Conservation (phyloP, 495 filamentous ascomycete genomes). For the Tricharina praecox region DNA sequence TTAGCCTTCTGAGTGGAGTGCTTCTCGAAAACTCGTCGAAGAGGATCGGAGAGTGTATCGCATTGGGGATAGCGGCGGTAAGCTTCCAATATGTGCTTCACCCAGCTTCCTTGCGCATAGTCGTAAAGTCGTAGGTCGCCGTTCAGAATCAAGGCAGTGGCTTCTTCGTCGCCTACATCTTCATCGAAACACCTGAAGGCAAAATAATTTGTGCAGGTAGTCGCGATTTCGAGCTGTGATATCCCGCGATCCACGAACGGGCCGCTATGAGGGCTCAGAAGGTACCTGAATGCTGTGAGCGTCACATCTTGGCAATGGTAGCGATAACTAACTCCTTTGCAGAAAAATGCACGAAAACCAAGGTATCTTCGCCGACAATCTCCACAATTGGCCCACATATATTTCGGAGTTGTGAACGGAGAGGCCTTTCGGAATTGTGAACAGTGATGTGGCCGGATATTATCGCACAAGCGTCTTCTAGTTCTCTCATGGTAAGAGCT, state of each 20-base stretch:
- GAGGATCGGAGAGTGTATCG: background rate
- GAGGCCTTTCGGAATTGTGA: constrained; percentile 6
- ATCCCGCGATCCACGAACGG: constrained; percentile 10
- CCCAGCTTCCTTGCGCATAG: background rate
- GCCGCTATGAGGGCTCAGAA: constrained; percentile 12
- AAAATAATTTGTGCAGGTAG: constrained; percentile 18
- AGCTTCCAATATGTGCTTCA: background rate
- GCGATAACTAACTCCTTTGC: constrained; percentile 25
- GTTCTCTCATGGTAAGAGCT: constrained; percentile 12
- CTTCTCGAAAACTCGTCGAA: background rate
- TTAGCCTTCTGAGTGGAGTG: background rate
- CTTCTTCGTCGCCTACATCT: constrained; percentile 1
- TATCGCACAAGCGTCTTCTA: constrained; percentile 24
- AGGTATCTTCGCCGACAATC: constrained; percentile 8
- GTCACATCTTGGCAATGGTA: too few species aligned
- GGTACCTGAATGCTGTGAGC: too few species aligned
- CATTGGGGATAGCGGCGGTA: background rate
- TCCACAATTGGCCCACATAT: constrained; percentile 23
- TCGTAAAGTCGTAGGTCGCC: background rate
- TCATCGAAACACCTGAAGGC: constrained; percentile 16
- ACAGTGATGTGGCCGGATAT: constrained; percentile 8
- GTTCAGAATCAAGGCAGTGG: constrained; percentile 2
- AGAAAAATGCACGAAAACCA: constrained; percentile 22
- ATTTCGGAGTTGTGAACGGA: constrained; percentile 7
- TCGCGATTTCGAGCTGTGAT: constrained; percentile 15